Conservation (phyloP, 208 protist species). For the Blastocrithidia nonstop region DNA sequence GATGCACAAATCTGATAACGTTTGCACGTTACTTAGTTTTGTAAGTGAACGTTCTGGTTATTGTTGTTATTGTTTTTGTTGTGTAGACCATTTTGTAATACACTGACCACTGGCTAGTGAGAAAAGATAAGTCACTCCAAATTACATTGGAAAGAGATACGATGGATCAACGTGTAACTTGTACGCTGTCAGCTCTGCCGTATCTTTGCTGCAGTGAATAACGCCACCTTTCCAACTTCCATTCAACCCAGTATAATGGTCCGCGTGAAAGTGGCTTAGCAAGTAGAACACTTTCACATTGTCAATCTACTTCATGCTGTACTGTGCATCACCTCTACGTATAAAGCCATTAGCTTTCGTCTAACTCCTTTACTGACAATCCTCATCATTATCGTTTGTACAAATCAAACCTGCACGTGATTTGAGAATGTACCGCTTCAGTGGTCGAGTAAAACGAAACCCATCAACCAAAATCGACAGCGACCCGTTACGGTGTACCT, state of each 20-base stretch:
- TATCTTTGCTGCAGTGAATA: conserved; percentile 59
- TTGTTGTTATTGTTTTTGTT: too few species aligned
- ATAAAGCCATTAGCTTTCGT: too few species aligned
- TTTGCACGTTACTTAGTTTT: neutral
- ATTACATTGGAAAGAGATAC: conserved; percentile 28
- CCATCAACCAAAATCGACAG: conserved; percentile 59
- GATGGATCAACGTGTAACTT: conserved; percentile 19
- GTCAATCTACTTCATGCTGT: too few species aligned
- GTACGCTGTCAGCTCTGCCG: conserved; percentile 27
- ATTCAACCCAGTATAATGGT: conserved; percentile 74
- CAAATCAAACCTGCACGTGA: neutral
- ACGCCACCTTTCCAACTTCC: conserved; percentile 18
- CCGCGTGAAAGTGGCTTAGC: conserved; percentile 85
- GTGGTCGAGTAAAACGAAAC: conserved; percentile 22
- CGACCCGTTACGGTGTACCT: conserved; percentile 16
- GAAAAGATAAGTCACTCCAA: conserved; percentile 31
- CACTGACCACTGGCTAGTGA: conserved; percentile 15
- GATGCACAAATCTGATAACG: conserved; percentile 6
- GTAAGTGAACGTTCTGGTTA: conserved; percentile 7
- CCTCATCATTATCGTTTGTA: conserved; percentile 1
- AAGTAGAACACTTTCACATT: conserved; percentile 32
- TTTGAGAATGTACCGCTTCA: neutral
- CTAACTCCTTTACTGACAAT: too few species aligned
- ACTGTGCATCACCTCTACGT: too few species aligned
- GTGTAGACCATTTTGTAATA: neutral